Evolutionary conservation across 176 grass and related monocot genomes (phyloP), one percentile per base, ranked within the genome.

Genomic region (Elymus sibiricus): DNA sequence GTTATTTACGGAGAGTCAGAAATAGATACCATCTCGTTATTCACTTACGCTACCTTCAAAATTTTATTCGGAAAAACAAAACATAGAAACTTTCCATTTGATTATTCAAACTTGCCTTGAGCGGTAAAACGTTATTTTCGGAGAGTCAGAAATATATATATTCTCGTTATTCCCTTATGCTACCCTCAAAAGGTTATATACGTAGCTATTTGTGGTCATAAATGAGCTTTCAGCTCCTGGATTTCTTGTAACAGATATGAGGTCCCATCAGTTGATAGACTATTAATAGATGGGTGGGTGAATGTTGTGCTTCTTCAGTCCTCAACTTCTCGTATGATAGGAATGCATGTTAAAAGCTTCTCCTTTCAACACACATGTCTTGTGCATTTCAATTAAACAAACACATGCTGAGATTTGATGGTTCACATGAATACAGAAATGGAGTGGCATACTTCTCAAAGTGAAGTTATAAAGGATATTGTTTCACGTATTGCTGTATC

Each of bases 401-500:
- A 86, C 73, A 78, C 79, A 56, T 70, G 84, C 17, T 25, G 16
- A 39, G 46, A 55, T 56, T 43, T 44, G 28, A 73, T 58, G 68
- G 32, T 17, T 79, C 59, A 67, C 59, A 75, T 55, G 87, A 22
- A 66, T 13, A 76, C 19, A 4, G 4, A 65, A 53, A 63, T 72
- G 25, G 40, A 63, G 14, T 25, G 10, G 9, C 58, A 67, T 82
- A n/a, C 34, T 70, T 76, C 25, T 62, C 11, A 12, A 53, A 17
- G 28, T 5, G 38, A 11, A 79, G 5, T 49, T 17, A 29, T 2
- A 62, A 7, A 79, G 7, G 32, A 27, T 35, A 51, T 21, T 25
- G 21, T 60, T 22, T 6, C 42, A 55, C 64, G 3, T 56, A 80
- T 44, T 43, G 53, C 69, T 74, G 28, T n/a, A 29, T 28, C 17